phyloP scores from a whole-genome alignment of 306 rosid genomes.

The Citrullus amarus region DNA sequence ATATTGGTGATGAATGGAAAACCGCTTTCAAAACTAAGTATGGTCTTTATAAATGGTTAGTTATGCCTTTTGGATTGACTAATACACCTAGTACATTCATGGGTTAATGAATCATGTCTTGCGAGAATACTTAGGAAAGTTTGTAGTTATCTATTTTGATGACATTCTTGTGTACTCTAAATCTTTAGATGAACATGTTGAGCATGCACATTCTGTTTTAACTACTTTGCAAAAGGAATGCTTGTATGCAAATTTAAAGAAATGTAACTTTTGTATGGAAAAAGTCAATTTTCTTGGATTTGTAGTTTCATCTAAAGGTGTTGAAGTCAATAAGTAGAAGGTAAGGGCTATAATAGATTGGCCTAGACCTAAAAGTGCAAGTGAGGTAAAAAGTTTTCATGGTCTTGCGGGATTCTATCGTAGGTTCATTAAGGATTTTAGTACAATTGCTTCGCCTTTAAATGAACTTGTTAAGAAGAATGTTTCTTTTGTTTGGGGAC shows the following conservation, averaged over 20 bases:
- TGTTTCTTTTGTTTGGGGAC: background rate
- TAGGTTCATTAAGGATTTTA: background rate
- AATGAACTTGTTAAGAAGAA: background rate
- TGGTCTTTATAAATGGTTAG: background rate
- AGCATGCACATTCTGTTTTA: no score
- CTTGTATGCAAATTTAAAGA: no score
- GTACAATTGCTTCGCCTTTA: background rate
- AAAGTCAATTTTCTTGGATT: background rate
- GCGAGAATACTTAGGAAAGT: no score
- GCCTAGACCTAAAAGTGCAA: background rate
- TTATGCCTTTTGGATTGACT: no score
- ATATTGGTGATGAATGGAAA: background rate
- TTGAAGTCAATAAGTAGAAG: background rate
- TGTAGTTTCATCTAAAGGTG: no score
- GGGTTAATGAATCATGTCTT: no score
- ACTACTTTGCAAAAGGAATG: no score
- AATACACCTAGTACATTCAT: no score
- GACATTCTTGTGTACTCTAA: no score
- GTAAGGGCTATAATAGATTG: background rate
- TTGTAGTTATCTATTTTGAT: no score
- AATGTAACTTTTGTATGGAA: background rate
- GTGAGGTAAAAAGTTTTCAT: background rate
- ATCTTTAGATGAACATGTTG: no score
- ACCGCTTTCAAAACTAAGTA: background rate
- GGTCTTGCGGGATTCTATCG: background rate